Conservation (phyloP, 345 rosid species). For the Sonneratia caseolaris region DNA sequence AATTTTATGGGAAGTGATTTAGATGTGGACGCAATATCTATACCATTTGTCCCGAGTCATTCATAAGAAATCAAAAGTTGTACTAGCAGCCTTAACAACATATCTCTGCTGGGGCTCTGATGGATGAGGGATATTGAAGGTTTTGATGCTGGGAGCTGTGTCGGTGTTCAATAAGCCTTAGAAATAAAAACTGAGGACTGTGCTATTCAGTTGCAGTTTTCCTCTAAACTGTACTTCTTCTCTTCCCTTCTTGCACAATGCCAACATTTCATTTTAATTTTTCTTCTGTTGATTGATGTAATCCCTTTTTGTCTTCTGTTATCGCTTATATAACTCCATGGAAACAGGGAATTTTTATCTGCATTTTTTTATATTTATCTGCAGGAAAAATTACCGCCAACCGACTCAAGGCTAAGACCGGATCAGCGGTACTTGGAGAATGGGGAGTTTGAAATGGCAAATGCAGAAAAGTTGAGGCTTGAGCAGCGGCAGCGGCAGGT, state of each 20-base stretch:
- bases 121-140: no score
- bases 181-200: no score
- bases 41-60: no score
- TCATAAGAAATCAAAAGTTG: no score
- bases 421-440: constrained; percentile 86
- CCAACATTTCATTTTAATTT: background rate
- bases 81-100: no score
- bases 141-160: no score
- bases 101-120: no score
- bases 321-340: background rate
- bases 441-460: constrained; percentile 96
- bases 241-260: no score
- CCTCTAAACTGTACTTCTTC: no score
- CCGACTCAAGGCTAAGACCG: constrained; percentile 97
- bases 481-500: constrained; percentile 99
- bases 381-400: constrained; percentile 88
- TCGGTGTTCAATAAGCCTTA: no score
- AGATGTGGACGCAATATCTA: no score
- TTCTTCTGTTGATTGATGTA: background rate
- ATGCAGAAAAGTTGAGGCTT: constrained; percentile 84
- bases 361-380: background rate
- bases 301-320: background rate
- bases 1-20: background rate
- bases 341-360: background rate
- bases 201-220: no score